These are phyloP conservation scores for Helianthus tuberosus DNA, from an alignment of 129 eudicot species.

Conservation along the genomic window DNA sequence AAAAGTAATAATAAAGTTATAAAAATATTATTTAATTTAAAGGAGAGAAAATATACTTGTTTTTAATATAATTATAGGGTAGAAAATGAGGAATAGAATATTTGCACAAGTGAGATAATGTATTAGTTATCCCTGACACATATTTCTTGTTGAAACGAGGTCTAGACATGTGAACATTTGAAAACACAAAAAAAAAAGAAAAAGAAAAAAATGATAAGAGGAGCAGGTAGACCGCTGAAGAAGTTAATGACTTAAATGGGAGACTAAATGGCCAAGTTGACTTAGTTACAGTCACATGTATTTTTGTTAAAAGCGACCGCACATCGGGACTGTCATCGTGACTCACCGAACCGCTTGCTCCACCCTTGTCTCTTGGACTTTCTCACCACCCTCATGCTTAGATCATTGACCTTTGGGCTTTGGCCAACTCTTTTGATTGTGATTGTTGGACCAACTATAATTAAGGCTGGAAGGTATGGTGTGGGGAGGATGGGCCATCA, in stretches of 20 bases:
- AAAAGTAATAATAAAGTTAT: no score
- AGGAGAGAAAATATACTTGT: no score
- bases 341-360: constrained; percentile 5
- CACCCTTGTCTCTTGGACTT: neutral
- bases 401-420: neutral
- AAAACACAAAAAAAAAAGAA: neutral
- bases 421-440: no score
- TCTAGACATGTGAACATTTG: constrained; percentile 5
- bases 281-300: neutral
- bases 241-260: neutral
- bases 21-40: no score
- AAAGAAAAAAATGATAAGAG: no score
- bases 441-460: no score
- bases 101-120: no score
- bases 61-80: no score
- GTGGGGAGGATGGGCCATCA: no score
- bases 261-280: neutral
- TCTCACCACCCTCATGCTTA: neutral
- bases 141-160: neutral
- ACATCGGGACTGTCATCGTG: neutral
- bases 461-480: no score
- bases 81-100: no score
- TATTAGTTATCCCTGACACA: neutral
- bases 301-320: constrained; percentile 6
- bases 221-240: constrained; percentile 4